Evolutionary conservation across 2,329 filamentous ascomycete species (phyloP), one percentile per base, ranked within the genome.

Genomic region (Fusarium bactridioides): DNA sequence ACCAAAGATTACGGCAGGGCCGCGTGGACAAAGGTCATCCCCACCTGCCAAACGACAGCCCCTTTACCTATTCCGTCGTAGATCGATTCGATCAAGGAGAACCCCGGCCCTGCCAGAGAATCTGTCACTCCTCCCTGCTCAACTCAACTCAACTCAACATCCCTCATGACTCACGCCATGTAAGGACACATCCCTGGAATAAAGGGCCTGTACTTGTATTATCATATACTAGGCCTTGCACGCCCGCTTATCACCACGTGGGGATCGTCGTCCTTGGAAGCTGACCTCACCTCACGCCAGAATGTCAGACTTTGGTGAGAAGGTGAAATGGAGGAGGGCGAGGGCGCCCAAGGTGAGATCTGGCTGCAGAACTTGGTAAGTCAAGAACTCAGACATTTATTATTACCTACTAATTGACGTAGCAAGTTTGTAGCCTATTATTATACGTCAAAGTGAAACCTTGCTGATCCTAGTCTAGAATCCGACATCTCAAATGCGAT

Each of bases 401-500:
- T 10, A 19, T 2, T 4, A 3, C 0, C 4, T 7, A 13, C 66
- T 69, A 19, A 69, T 12, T 4, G 2, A 2, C 4, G 19, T n/a
- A 67, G 61, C 65, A 69, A 64, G 65, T 69, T 13, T 11, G 65
- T 70, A 7, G 10, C 13, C 5, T 12, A 9, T 7, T 4, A 1
- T 1, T 4, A 4, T 9, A 9, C 15, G 2, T 8, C 16, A 2
- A 5, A 2, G 7, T 18, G n/a, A 13, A 13, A 1, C 10, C 5
- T 38, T 29, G 11, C 35, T 70, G 33, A 61, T 12, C 10, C 15
- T 31, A 16, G 13, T 31, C 4, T 1, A 71, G 69, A 43, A 71
- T 71, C 6, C 67, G 69, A 0, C 69, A 71, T 19, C 55, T 71
- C 15, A 71, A 71, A 13, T 71, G 69, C 12, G 69, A 71, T 11